Conservation (phyloP, 352 stramenopile species). For the Elongisporangium prolatum region DNA sequence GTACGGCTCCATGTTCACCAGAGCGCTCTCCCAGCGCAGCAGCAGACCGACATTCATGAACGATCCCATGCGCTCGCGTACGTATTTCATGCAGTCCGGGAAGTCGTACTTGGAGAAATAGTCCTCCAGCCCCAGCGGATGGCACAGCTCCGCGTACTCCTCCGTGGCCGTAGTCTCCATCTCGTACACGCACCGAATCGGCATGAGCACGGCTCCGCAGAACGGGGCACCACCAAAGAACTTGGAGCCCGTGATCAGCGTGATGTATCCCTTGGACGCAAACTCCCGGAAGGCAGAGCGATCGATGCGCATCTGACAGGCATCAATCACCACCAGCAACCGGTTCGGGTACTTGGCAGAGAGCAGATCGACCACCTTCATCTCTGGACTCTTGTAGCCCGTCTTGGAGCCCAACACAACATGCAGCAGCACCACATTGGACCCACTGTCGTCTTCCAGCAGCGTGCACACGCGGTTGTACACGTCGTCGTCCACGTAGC, state of each 20-base stretch:
- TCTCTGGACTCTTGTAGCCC: conserved; percentile 72
- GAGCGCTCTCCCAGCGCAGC: conserved; percentile 76
- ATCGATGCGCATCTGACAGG: conserved; percentile 84
- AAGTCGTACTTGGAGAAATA: conserved; percentile 86
- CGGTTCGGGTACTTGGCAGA: conserved; percentile 55
- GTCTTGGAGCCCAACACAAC: conserved; percentile 86
- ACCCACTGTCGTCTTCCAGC: conserved; percentile 28
- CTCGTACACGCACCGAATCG: conserved; percentile 69
- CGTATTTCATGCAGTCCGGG: conserved; percentile 54
- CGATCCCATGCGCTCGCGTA: conserved; percentile 41
- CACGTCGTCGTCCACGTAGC: conserved; percentile 40
- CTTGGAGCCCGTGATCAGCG: conserved; percentile 83
- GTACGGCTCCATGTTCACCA: conserved; percentile 81
- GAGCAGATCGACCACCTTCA: conserved; percentile 53
- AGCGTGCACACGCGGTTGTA: conserved; percentile 35
- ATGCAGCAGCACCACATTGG: conserved; percentile 79
- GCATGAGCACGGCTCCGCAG: conserved; percentile 79
- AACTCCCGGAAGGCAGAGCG: conserved; percentile 60
- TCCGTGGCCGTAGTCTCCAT: conserved; percentile 66
- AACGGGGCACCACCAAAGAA: conserved; percentile 87
- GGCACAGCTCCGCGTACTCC: conserved; percentile 50
- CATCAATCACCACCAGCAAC: conserved; percentile 80
- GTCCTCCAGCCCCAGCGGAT: conserved; percentile 69
- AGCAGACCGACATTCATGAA: conserved; percentile 76
- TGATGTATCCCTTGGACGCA: conserved; percentile 52